These are phyloP conservation scores for Coemansia asiatica DNA, from an alignment of 192 early-diverging fungal genomes.

Conservation along the genomic window DNA sequence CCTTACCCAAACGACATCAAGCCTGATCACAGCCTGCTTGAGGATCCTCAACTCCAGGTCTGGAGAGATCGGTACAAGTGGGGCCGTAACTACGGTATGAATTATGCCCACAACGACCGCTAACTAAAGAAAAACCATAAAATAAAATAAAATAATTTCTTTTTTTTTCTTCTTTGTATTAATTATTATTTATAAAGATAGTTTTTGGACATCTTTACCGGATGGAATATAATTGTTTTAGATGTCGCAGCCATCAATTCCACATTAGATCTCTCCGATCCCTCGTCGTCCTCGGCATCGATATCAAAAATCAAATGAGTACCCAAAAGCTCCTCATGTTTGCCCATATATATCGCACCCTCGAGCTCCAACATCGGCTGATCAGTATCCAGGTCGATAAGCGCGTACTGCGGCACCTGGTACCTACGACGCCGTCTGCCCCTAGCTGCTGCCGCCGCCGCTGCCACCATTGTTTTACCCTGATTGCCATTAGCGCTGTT, in stretches of 20 bases:
- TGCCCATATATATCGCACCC: slow-evolving; percentile 34
- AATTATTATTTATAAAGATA: background rate
- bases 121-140: too few relatives aligned
- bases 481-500: too few relatives aligned
- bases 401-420: slow-evolving; percentile 23
- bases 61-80: slow-evolving; percentile 54
- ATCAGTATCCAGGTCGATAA: slow-evolving; percentile 41
- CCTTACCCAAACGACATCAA: slow-evolving; percentile 8
- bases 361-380: slow-evolving; percentile 45
- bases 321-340: slow-evolving; percentile 38
- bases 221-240: slow-evolving; percentile 28
- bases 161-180: background rate
- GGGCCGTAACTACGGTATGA: slow-evolving; percentile 51
- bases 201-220: slow-evolving; percentile 19
- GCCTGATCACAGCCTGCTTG: slow-evolving; percentile 42
- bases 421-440: background rate
- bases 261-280: slow-evolving; percentile 8
- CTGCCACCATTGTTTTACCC: background rate
- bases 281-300: slow-evolving; percentile 7
- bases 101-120: slow-evolving; percentile 51
- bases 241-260: slow-evolving; percentile 32
- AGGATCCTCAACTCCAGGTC: slow-evolving; percentile 46
- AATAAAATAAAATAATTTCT: background rate
- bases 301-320: slow-evolving; percentile 40
- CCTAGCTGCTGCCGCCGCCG: background rate